Evolutionary conservation across 139 green algal species (phyloP).

Genomic region (Chlamydomonas urium): DNA sequence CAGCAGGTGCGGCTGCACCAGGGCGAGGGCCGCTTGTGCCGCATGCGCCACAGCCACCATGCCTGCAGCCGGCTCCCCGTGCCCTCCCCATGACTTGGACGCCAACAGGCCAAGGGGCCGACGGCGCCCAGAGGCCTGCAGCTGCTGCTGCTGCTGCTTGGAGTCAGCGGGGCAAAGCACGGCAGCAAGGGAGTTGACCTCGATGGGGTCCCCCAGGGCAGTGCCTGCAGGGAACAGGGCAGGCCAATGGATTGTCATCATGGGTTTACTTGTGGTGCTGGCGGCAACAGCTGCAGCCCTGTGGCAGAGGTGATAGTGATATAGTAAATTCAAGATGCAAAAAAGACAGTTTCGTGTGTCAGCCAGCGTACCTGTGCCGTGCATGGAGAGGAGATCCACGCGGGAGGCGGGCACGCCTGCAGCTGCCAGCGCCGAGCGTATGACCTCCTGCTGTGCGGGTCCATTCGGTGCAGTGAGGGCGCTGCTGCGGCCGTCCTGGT

Average conservation of each 20-base stretch:
- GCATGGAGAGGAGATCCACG: slow-evolving; percentile 46
- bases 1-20: slow-evolving; percentile 34
- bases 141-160: neutral
- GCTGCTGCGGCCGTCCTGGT: slow-evolving; percentile 76
- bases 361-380: slow-evolving; percentile 34
- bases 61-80: slow-evolving; percentile 72
- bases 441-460: slow-evolving; percentile 75
- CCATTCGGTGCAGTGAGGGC: slow-evolving; percentile 85
- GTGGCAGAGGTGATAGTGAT: too few species aligned
- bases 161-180: neutral
- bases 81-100: slow-evolving; percentile 41
- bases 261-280: too few species aligned
- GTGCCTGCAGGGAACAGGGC: slow-evolving; percentile 20
- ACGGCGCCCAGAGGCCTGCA: neutral
- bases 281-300: too few species aligned
- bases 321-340: neutral
- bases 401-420: neutral
- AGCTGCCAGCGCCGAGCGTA: slow-evolving; percentile 44
- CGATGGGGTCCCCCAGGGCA: slow-evolving; percentile 26
- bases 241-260: neutral
- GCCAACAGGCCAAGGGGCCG: slow-evolving; percentile 4
- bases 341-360: neutral
- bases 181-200: slow-evolving; percentile 5
- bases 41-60: slow-evolving; percentile 54
- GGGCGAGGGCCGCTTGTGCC: slow-evolving; percentile 3